Percentiles rank a stretch among this genome's conserved stretches.
phyloP scores from a whole-genome alignment of 2,329 filamentous ascomycete genomes.

The Cladorrhinum sp. region DNA sequence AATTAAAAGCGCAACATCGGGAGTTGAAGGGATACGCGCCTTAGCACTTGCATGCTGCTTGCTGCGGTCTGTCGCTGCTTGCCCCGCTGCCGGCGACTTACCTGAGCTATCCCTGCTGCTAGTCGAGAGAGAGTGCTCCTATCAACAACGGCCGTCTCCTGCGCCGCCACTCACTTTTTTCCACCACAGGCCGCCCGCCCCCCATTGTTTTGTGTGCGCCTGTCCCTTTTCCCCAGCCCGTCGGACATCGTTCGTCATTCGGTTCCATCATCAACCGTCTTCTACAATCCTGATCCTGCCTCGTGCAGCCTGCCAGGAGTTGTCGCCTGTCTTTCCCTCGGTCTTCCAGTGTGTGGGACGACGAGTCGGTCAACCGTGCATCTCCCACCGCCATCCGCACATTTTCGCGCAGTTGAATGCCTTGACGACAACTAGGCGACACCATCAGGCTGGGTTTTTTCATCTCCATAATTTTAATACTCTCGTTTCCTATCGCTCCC shows the following conservation, averaged over 20 bases:
- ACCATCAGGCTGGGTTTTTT: constrained; percentile 5
- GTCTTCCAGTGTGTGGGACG: not conserved
- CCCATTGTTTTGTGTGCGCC: constrained; percentile 25
- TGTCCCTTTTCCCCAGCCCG: constrained; percentile 1
- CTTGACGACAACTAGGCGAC: constrained; percentile 16
- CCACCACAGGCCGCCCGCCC: constrained; percentile 20
- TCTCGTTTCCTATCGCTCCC: constrained; percentile 7
- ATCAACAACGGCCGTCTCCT: constrained; percentile 23
- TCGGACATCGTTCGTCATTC: constrained; percentile 20
- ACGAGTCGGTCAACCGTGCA: constrained; percentile 17
- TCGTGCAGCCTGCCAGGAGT: constrained; percentile 16
- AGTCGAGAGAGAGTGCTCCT: constrained; percentile 20
- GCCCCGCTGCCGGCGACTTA: constrained; percentile 21
- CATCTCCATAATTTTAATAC: not conserved
- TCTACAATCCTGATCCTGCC: constrained; percentile 15
- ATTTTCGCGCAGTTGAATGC: constrained; percentile 23
- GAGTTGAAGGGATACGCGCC: not conserved
- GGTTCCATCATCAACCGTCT: constrained; percentile 15
- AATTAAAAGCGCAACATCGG: not conserved
- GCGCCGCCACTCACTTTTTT: constrained; percentile 26
- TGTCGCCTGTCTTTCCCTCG: not conserved
- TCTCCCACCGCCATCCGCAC: constrained; percentile 16
- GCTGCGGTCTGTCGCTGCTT: constrained; percentile 8
- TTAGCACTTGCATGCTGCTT: constrained; percentile 4
- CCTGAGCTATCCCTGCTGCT: not conserved